phyloP scores from a whole-genome alignment of 768 basidiomycete species.

The Asterophora lycoperdoides region DNA sequence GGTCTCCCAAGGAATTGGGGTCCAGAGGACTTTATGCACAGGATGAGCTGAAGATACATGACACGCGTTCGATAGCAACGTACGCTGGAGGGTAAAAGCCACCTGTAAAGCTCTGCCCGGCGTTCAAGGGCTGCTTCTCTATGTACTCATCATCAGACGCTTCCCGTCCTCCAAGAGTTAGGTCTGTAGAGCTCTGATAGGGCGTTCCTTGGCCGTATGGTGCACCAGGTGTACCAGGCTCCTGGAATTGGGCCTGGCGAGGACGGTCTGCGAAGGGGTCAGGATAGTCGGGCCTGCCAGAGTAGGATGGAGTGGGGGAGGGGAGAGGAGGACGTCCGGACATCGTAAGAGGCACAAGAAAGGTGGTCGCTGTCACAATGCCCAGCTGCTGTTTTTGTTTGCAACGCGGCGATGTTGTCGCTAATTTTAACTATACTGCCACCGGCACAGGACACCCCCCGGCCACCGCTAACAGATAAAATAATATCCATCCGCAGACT shows the following conservation, averaged over 20 bases:
- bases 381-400: slow-evolving; percentile 22
- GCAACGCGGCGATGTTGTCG: slow-evolving; percentile 17
- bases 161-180: slow-evolving; percentile 42
- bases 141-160: slow-evolving; percentile 59
- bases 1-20: slow-evolving; percentile 63
- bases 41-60: slow-evolving; percentile 6
- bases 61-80: slow-evolving; percentile 24
- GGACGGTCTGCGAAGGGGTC: slow-evolving; percentile 77
- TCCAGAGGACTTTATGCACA: slow-evolving; percentile 38
- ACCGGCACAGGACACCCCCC: slow-evolving; percentile 9
- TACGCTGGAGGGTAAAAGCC: slow-evolving; percentile 77
- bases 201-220: slow-evolving; percentile 36
- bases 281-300: slow-evolving; percentile 29
- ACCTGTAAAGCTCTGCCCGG: slow-evolving; percentile 48
- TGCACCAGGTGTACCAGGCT: slow-evolving; percentile 43
- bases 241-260: slow-evolving; percentile 57
- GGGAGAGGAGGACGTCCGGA: slow-evolving; percentile 37
- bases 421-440: slow-evolving; percentile 12
- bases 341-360: slow-evolving; percentile 24
- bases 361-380: slow-evolving; percentile 15
- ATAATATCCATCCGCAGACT: no score
- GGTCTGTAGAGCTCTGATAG: slow-evolving; percentile 41
- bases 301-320: slow-evolving; percentile 27
- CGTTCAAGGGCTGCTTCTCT: slow-evolving; percentile 75
- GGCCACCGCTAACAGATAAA: neutral